Evolutionary conservation across 306 rosid genomes (phyloP).

Genomic region (Castanea sativa): DNA sequence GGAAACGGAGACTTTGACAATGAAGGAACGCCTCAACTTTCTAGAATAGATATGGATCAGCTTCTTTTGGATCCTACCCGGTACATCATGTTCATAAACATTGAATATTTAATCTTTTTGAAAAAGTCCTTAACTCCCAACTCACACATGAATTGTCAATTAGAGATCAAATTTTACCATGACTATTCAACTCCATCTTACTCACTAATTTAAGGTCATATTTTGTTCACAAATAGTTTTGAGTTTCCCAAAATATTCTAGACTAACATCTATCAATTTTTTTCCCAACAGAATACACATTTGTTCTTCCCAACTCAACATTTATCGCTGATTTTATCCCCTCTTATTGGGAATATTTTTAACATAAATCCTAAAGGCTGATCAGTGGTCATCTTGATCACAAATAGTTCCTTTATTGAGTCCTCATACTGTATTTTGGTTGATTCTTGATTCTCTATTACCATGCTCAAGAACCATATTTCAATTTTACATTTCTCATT

Average conservation of each 20-base stretch:
- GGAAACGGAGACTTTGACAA: constrained; percentile 29
- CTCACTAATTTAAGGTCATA: background rate
- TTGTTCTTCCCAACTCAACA: background rate
- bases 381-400: constrained; percentile 5
- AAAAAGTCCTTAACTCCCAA: background rate
- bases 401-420: background rate
- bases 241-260: background rate
- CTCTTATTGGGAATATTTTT: background rate
- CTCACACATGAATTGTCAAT: background rate
- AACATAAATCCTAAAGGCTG: background rate
- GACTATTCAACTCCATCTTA: background rate
- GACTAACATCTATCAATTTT: background rate
- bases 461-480: background rate
- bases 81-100: constrained; percentile 37
- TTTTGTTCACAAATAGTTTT: background rate
- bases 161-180: background rate
- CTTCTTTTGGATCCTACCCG: constrained; percentile 48
- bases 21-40: constrained; percentile 34
- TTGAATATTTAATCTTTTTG: background rate
- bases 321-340: background rate
- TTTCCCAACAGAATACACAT: background rate
- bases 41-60: constrained; percentile 45
- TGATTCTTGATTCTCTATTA: background rate
- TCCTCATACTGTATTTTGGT: too few relatives aligned
- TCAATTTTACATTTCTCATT: background rate